Evolutionary conservation across 2,329 filamentous ascomycete genomes (phyloP), one percentile per base, ranked within the genome.

Genomic region (Aspergillaceae sp.): DNA sequence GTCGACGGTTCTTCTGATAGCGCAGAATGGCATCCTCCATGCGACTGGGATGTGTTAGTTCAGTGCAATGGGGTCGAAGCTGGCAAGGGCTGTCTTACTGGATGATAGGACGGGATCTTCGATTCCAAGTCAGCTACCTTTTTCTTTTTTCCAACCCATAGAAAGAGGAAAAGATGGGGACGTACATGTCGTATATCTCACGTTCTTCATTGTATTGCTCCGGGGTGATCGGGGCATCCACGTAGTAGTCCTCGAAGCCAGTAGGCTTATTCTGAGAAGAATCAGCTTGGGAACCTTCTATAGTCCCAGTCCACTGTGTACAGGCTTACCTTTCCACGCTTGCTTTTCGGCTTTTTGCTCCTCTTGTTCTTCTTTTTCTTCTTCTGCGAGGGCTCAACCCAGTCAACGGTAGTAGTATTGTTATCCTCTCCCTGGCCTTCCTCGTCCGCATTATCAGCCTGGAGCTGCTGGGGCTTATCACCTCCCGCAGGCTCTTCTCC

Each of bases 11-110:
- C 33, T 79, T 75, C 51, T 85, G 81, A 68, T 84, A 98, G 9
- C 88, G 84, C 54, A 89, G 82, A 45, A 97, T 85, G 41, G 87
- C 92, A 28, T 83, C 78, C 60, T 96, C 84, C 36, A 97, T 87
- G 41, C 92, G 87, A 46, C 84, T 86, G 48, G 4, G 48, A 2
- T 36, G 42, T 47, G 50, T 61, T 41, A 62, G 46, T 9, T 26
- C 10, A 43, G 7, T 27, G 28, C 5, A 40, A 4, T 8, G 5
- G 30, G 3, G 2, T 5, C 3, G 7, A 2, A 9, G 27, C 7
- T 7, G 2, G 7, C 8, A 26, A 29, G 11, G 5, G 3, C 4
- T 7, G 41, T 52, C 70, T 66, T 71, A 84, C 83, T 80, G 74
- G 33, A 73, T 61, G 52, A 86, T 82, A 1, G 76, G 65, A 6